A percentile compares a stretch with the other conserved stretches of the same genome.
Evolutionary conservation across 163 green algal genomes (phyloP).

Genomic region (Smithsoniella earleae): DNA sequence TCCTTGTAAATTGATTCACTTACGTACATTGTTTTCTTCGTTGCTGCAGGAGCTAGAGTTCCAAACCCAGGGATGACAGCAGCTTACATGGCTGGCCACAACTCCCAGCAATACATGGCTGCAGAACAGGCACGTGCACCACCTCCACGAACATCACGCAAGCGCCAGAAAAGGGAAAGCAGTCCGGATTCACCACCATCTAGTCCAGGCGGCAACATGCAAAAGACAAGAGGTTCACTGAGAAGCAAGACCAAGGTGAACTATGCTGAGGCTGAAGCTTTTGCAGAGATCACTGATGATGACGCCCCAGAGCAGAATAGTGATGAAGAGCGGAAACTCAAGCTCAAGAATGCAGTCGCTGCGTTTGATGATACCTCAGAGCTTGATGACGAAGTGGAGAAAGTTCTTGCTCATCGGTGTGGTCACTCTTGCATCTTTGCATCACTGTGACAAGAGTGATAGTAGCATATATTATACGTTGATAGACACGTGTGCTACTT

Average conservation of each 20-base stretch:
- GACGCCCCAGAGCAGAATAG: constrained; percentile 7
- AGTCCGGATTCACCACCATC: constrained; percentile 8
- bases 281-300: constrained; percentile 26
- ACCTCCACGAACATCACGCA: neutral
- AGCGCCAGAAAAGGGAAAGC: constrained; percentile 1
- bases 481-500: neutral
- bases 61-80: no score
- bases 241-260: constrained; percentile 9
- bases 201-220: constrained; percentile 7
- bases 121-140: neutral
- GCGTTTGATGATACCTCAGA: constrained; percentile 33
- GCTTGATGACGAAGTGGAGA: constrained; percentile 69
- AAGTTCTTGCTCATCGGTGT: constrained; percentile 65
- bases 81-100: no score
- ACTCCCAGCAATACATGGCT: neutral
- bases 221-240: constrained; percentile 20
- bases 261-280: constrained; percentile 24
- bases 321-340: constrained; percentile 22
- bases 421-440: no score
- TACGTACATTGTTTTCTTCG: no score
- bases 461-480: neutral
- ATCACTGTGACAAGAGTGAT: neutral
- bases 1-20: no score
- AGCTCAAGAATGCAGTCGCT: constrained; percentile 28
- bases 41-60: no score